Evolutionary conservation across 2,329 filamentous ascomycete species (phyloP).

Genomic region (Colletotrichum sp.): DNA sequence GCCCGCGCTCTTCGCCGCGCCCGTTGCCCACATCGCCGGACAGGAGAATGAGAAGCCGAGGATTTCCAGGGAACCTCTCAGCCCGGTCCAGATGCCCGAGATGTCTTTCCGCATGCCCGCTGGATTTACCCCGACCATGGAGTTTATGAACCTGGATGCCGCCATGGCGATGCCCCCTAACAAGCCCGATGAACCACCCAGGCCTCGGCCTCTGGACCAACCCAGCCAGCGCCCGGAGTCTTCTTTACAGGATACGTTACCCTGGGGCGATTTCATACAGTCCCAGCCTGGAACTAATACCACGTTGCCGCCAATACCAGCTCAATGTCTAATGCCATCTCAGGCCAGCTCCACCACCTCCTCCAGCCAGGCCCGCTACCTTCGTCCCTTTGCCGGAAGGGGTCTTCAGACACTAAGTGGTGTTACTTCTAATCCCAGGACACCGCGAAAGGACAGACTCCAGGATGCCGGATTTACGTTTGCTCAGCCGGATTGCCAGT

Average conservation of each 20-base stretch:
- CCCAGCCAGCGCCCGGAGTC: slow-evolving; percentile 35
- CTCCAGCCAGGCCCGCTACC: slow-evolving; percentile 54
- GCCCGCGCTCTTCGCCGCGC: neutral
- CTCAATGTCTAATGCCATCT: slow-evolving; percentile 56
- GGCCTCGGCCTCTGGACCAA: slow-evolving; percentile 24
- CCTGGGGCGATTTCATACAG: slow-evolving; percentile 51
- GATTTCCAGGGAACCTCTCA: slow-evolving; percentile 54
- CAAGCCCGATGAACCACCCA: slow-evolving; percentile 27
- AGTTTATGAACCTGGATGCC: slow-evolving; percentile 43
- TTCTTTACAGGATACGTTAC: slow-evolving; percentile 61
- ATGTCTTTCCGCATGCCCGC: slow-evolving; percentile 45
- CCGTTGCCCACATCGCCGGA: slow-evolving; percentile 31
- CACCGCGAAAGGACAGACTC: slow-evolving; percentile 34
- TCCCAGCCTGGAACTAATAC: slow-evolving; percentile 39
- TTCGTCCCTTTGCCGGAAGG: slow-evolving; percentile 60
- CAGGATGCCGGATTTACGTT: slow-evolving; percentile 19
- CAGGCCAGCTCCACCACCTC: slow-evolving; percentile 58
- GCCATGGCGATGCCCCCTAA: slow-evolving; percentile 40
- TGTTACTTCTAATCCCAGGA: slow-evolving; percentile 34
- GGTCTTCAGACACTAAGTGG: slow-evolving; percentile 59
- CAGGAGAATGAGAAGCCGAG: slow-evolving; percentile 61
- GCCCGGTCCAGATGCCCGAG: slow-evolving; percentile 53
- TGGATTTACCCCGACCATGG: slow-evolving; percentile 40
- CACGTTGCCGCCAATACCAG: slow-evolving; percentile 50
- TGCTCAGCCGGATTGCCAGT: slow-evolving; percentile 20